A percentile compares a stretch with the other conserved stretches of the same genome.
Evolutionary conservation across 768 basidiomycete genomes (phyloP).

Genomic region (Imleria badia): DNA sequence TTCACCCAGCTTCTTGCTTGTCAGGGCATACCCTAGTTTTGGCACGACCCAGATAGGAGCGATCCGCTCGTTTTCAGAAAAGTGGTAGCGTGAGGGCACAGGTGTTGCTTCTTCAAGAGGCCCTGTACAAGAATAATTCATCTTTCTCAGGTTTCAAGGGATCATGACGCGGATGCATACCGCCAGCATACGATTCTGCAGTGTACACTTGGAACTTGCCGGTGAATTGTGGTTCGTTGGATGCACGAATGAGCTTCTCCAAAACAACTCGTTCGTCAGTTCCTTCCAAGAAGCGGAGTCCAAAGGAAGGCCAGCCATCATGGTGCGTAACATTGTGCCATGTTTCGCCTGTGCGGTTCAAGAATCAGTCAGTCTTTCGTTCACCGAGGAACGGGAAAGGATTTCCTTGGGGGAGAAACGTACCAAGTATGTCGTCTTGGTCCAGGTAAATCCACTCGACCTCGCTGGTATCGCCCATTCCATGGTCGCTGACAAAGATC

Average conservation of each 20-base stretch:
- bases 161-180: slow-evolving; percentile 1
- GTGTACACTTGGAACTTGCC: slow-evolving; percentile 63
- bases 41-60: slow-evolving; percentile 88
- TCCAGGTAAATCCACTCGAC: slow-evolving; percentile 77
- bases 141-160: not conserved
- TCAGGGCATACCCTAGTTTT: slow-evolving; percentile 75
- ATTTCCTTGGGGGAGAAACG: not conserved
- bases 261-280: slow-evolving; percentile 60
- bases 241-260: slow-evolving; percentile 51
- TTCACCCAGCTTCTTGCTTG: slow-evolving; percentile 59
- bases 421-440: slow-evolving; percentile 35
- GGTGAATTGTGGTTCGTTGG: slow-evolving; percentile 39
- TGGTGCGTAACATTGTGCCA: slow-evolving; percentile 46
- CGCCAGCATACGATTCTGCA: slow-evolving; percentile 23
- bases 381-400: not conserved
- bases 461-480: slow-evolving; percentile 89
- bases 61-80: slow-evolving; percentile 69
- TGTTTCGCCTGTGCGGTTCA: slow-evolving; percentile 14
- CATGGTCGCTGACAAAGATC: slow-evolving; percentile 87
- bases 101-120: slow-evolving; percentile 13
- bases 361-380: not conserved
- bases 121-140: not conserved
- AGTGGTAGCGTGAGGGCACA: slow-evolving; percentile 84
- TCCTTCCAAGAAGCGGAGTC: slow-evolving; percentile 67
- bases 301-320: slow-evolving; percentile 91